Evolutionary conservation across 305 asterid genomes (phyloP), one percentile per base, ranked within the genome.

Genomic region (Fraxinus platypoda): DNA sequence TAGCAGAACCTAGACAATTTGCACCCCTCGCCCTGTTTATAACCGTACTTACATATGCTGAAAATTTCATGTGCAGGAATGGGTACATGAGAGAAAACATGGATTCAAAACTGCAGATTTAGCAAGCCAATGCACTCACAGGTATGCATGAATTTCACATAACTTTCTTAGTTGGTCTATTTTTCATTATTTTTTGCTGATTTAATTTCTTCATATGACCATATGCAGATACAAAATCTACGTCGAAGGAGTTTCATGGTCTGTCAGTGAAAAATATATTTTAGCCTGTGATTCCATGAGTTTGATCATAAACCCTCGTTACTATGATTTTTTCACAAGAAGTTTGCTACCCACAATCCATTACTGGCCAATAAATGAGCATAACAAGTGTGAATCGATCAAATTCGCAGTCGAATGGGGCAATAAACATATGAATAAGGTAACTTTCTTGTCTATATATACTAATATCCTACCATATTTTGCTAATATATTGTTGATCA

Each of bases 181-280:
- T 25, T 11, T 46, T 25, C 15, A 21, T 34, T 74, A 35, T 43
- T 34, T 3, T 31, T 4, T 23, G 59, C 12, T 17, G 3, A 26
- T 75, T 74, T 73, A 57, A 74, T 52, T 52, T 76, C 1, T 64
- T 79, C 66, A 80, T 9, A 75, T 83, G 75, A 81, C 26, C 17
- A 64, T 64, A 64, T 79, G 86, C 87, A 94, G 98, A 76, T 95
- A 95, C 86, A 95, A 94, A 90, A 91, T 95, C 26, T 95, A 94
- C 49, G 87, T 87, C 0, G 99, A 95, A 87, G 99, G 99, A 72
- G 85, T 86, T 31, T 38, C 97, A 3, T 95, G 98, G 98, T 94
- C 98, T 15, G 99, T 95, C 6, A 94, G 99, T 75, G 86, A 95
- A 83, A 95, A 95, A 83, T 95, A 95, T 81, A 95, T 95, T 52